Conservation (phyloP, 495 filamentous ascomycete species). For the Xylaria venustula region DNA sequence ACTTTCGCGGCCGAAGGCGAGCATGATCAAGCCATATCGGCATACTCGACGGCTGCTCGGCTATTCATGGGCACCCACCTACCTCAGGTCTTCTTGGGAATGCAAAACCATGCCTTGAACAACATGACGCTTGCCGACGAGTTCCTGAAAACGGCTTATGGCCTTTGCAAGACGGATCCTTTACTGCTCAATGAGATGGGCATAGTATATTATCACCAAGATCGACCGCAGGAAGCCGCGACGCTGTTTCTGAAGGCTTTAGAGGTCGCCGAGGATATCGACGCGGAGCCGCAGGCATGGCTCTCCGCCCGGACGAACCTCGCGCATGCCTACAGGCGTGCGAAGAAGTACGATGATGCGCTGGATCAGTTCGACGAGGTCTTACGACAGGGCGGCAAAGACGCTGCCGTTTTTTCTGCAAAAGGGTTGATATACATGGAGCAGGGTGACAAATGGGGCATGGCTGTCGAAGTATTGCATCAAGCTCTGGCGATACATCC, state of each 20-base stretch:
- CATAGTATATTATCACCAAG: conserved; percentile 90
- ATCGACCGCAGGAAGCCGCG: conserved; percentile 69
- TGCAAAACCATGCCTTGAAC: conserved; percentile 96
- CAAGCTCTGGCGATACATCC: conserved; percentile 70
- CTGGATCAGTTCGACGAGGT: conserved; percentile 80
- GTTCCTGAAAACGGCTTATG: conserved; percentile 85
- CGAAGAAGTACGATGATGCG: conserved; percentile 67
- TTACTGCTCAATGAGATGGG: conserved; percentile 93
- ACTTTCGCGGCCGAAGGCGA: conserved; percentile 99
- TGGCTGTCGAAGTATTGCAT: conserved; percentile 66
- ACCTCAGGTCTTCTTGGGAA: conserved; percentile 93
- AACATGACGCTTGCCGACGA: conserved; percentile 96
- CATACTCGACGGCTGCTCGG: conserved; percentile 92
- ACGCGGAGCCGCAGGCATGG: conserved; percentile 80
- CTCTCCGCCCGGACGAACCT: conserved; percentile 84
- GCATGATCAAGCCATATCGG: conserved; percentile 97
- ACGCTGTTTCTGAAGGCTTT: conserved; percentile 73
- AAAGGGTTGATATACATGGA: conserved; percentile 76
- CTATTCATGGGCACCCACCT: conserved; percentile 97
- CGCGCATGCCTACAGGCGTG: conserved; percentile 78
- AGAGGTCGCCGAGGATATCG: conserved; percentile 71
- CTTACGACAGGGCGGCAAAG: conserved; percentile 69
- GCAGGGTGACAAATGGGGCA: conserved; percentile 55
- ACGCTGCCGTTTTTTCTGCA: conserved; percentile 66
- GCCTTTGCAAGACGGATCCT: conserved; percentile 74